Percentiles rank a stretch among this genome's conserved stretches.
phyloP scores from a whole-genome alignment of 2,329 filamentous ascomycete genomes.

The Cladosporium colombiae region DNA sequence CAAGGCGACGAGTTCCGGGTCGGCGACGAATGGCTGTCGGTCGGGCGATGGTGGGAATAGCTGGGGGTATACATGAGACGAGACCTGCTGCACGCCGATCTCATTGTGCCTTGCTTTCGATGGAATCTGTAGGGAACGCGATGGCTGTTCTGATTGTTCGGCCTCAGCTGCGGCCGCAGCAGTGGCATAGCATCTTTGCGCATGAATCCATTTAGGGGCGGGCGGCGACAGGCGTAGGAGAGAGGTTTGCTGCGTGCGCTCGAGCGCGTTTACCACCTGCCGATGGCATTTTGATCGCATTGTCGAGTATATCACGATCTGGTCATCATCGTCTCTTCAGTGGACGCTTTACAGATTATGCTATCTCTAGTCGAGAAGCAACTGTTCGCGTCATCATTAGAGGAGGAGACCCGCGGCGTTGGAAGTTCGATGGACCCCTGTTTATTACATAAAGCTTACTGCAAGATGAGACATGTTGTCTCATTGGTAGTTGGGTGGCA shows the following conservation, averaged over 20 bases:
- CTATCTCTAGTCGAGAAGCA: not conserved
- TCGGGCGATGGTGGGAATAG: conserved; percentile 66
- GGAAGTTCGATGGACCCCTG: conserved; percentile 3
- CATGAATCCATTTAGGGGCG: conserved; percentile 32
- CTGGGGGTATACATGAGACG: conserved; percentile 77
- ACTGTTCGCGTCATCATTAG: conserved; percentile 6
- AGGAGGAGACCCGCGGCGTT: conserved; percentile 1
- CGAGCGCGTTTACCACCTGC: conserved; percentile 32
- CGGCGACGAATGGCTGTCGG: conserved; percentile 61
- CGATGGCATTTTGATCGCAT: conserved; percentile 39
- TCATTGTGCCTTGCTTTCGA: conserved; percentile 76
- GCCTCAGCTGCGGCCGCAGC: conserved; percentile 20
- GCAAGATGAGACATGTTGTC: not conserved
- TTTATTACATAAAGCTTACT: not conserved
- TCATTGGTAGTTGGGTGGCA: not conserved
- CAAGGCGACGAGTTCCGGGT: conserved; percentile 75
- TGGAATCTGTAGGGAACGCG: conserved; percentile 38
- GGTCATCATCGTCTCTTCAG: not conserved
- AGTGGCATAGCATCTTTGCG: conserved; percentile 31
- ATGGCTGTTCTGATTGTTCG: conserved; percentile 19
- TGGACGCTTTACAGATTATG: not conserved
- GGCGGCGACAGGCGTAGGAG: conserved; percentile 36
- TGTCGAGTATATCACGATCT: not conserved
- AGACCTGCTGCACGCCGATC: conserved; percentile 92
- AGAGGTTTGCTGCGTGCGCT: conserved; percentile 40